Percentiles rank a stretch among this genome's conserved stretches.
Conservation (phyloP, 2,329 filamentous ascomycete species). For the Colletotrichum falcatum region DNA sequence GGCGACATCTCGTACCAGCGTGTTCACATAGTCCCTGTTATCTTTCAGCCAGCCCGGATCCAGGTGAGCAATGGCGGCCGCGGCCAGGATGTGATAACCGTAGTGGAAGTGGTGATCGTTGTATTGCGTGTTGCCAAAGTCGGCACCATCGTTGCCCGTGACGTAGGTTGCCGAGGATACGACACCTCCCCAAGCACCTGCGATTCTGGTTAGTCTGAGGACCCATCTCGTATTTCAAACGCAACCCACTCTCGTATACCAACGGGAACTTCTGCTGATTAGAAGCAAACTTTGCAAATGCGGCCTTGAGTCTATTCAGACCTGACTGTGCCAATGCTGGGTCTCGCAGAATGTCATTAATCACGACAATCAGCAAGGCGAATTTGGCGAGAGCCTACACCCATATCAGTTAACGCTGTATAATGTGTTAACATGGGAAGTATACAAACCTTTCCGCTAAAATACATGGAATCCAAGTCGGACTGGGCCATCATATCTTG, state of each 20-base stretch:
- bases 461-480: conserved; percentile 90
- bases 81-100: conserved; percentile 90
- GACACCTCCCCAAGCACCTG: conserved; percentile 80
- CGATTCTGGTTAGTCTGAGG: conserved; percentile 22
- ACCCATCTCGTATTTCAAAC: neutral
- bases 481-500: conserved; percentile 81
- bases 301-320: conserved; percentile 71
- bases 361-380: conserved; percentile 74
- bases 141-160: conserved; percentile 75
- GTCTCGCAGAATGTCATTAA: conserved; percentile 73
- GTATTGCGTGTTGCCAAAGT: conserved; percentile 93
- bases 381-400: conserved; percentile 78
- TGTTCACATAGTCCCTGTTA: conserved; percentile 86
- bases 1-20: conserved; percentile 83
- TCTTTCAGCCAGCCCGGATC: conserved; percentile 78
- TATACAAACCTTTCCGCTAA: conserved; percentile 79
- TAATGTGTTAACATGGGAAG: neutral
- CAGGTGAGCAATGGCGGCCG: conserved; percentile 83
- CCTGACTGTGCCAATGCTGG: conserved; percentile 66
- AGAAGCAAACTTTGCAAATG: conserved; percentile 73
- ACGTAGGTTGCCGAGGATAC: conserved; percentile 81
- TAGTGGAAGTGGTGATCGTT: conserved; percentile 83
- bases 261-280: conserved; percentile 77
- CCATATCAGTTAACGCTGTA: neutral
- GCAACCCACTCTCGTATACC: conserved; percentile 69